phyloP scores from a whole-genome alignment of 257 asterid species.

The Scutellaria barbata region DNA sequence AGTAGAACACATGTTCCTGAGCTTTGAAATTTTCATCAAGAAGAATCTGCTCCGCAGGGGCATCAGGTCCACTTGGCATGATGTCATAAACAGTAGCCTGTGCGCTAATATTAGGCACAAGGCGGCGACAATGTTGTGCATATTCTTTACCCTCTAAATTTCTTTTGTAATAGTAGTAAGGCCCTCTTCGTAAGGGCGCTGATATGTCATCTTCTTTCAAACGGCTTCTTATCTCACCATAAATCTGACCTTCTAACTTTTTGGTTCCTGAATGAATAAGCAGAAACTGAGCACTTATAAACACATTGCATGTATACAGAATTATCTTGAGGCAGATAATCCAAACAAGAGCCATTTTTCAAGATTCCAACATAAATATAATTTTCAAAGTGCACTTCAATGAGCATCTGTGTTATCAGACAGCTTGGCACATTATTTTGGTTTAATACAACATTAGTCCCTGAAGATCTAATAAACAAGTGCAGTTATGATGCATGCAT shows the following conservation, averaged over 20 bases:
- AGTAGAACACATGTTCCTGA: constrained; percentile 63
- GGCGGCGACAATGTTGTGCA: constrained; percentile 75
- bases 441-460: neutral
- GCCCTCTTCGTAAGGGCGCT: constrained; percentile 69
- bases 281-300: constrained; percentile 29
- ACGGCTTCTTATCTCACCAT: constrained; percentile 78
- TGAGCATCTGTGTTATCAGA: constrained; percentile 17
- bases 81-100: constrained; percentile 72
- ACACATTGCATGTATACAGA: constrained; percentile 18
- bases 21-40: constrained; percentile 92
- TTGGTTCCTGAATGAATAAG: constrained; percentile 66
- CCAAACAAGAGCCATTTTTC: neutral
- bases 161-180: constrained; percentile 80
- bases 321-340: constrained; percentile 14
- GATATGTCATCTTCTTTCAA: constrained; percentile 91
- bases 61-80: constrained; percentile 84
- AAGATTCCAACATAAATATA: neutral
- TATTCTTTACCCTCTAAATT: constrained; percentile 92
- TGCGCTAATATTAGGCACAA: constrained; percentile 48
- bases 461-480: neutral
- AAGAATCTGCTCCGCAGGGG: constrained; percentile 81
- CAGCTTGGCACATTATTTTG: neutral
- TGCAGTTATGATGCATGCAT: constrained; percentile 7
- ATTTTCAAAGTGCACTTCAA: neutral
- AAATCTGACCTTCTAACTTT: constrained; percentile 73